Base-by-base conservation (phyloP, 345 rosid genomes). In the Salix suchowensis region DNA sequence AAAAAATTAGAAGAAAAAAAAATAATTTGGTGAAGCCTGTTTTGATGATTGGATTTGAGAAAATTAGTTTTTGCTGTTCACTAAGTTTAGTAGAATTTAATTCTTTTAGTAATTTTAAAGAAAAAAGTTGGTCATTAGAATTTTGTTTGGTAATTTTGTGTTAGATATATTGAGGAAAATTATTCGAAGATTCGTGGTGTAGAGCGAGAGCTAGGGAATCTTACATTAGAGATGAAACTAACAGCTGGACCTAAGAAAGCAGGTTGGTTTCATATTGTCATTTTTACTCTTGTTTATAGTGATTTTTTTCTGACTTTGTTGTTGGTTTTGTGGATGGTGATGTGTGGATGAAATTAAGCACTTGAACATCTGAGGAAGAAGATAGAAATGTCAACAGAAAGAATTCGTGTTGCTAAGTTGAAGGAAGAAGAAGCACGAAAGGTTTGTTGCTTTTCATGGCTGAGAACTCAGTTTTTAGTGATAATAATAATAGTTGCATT, bases 221-320 rank as follows among this genome's bases (percentile, higher is more conserved):
- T 92, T 58, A 78, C 90, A 0, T 73, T 96, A 94, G 99, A 96
- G 77, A 87, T 96, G 97, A 96, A 96, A 84, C 97, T 96, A 80
- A 96, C 97, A 5, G 89, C 98, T 71, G 99, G 99, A 61, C 99
- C 99, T 44, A 96, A 96, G 83, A 93, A 88, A 77, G 94, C 94
- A 80, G 99, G 97, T 93, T 83, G 68, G 79, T 54, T 62, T 42
- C 55, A 32, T 36, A n/a, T 80, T 75, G 42, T 48, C 32, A 44
- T 30, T 67, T 26, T 70, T 21, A 24, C 36, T 26, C 26, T 26
- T 64, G 67, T 24, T 64, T 21, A 4, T 26, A 12, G 44, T 40
- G 12, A 40, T 28, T 28, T 67, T 28, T 4, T 67, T 0, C 76
- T 74, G 11, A 62, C 72, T 32, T 46, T 70, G 64, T 15, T 37